These are phyloP conservation scores for Colletotrichum tanaceti DNA, from an alignment of 2,329 filamentous ascomycete genomes.

Conservation along the genomic window DNA sequence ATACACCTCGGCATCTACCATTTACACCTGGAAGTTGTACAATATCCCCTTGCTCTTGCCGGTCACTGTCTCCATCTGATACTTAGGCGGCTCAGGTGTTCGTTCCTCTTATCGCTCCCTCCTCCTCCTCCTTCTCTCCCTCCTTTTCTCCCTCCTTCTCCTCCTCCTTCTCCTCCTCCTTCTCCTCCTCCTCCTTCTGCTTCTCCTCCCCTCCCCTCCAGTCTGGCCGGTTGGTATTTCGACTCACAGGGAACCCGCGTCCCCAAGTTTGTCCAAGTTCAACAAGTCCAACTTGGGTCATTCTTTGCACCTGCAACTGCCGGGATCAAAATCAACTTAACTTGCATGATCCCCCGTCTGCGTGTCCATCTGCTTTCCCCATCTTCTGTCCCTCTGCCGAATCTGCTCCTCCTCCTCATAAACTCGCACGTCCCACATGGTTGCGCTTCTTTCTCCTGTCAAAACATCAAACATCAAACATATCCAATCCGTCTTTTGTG, in stretches of 20 bases:
- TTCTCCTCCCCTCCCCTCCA: too few relatives aligned
- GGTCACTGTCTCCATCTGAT: too few relatives aligned
- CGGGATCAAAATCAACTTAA: background rate
- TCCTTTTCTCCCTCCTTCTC: too few relatives aligned
- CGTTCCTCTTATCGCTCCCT: background rate
- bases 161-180: too few relatives aligned
- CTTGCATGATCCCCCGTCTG: background rate
- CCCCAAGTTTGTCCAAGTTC: background rate
- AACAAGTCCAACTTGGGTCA: background rate
- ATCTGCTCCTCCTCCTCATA: conserved; percentile 19
- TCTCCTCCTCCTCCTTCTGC: background rate
- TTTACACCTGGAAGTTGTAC: too few relatives aligned
- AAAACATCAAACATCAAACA: too few relatives aligned
- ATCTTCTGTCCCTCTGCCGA: background rate
- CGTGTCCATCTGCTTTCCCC: conserved; percentile 18
- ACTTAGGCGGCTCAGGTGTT: too few relatives aligned
- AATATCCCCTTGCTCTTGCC: too few relatives aligned
- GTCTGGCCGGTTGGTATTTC: conserved; percentile 7
- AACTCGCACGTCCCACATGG: conserved; percentile 37
- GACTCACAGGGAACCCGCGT: conserved; percentile 2
- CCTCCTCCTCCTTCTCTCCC: background rate
- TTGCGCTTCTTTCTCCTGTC: background rate
- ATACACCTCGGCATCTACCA: too few relatives aligned
- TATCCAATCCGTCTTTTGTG: background rate
- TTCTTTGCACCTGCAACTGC: conserved; percentile 14